phyloP scores from a whole-genome alignment of 805 yeast genomes.

The Yarrowia yakushimensis region DNA sequence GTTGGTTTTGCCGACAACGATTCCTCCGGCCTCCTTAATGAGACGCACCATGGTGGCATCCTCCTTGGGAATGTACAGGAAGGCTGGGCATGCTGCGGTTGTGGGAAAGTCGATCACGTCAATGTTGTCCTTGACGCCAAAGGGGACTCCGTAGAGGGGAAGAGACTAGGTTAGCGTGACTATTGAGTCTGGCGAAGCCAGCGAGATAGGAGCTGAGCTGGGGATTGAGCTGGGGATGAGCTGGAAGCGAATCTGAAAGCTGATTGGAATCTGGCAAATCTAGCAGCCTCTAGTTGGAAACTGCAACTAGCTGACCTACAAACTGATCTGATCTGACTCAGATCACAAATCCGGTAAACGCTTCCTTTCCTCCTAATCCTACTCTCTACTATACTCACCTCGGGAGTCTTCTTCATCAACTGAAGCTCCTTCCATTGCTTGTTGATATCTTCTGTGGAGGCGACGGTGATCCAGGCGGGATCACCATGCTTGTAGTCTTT shows the following conservation, averaged over 20 bases:
- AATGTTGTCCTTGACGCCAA: slow-evolving; percentile 92
- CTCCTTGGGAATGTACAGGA: slow-evolving; percentile 57
- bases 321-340: not conserved
- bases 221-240: too few relatives aligned
- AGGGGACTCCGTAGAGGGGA: slow-evolving; percentile 89
- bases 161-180: slow-evolving; percentile 31
- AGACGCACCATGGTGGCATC: slow-evolving; percentile 75
- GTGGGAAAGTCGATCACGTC: slow-evolving; percentile 80
- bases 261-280: too few relatives aligned
- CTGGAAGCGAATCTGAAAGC: too few relatives aligned
- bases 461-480: slow-evolving; percentile 91
- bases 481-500: slow-evolving; percentile 44
- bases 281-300: too few relatives aligned
- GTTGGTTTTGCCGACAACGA: slow-evolving; percentile 89
- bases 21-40: slow-evolving; percentile 88
- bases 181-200: too few relatives aligned
- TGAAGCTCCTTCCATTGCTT: slow-evolving; percentile 26
- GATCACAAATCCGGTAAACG: too few relatives aligned
- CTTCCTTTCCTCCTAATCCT: too few relatives aligned
- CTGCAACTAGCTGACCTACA: too few relatives aligned
- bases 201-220: too few relatives aligned
- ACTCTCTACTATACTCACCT: not conserved
- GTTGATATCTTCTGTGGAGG: slow-evolving; percentile 53
- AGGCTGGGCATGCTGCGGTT: slow-evolving; percentile 95
- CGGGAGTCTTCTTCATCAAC: slow-evolving; percentile 2